Conservation (phyloP, 75 land plant species). For the Selaginella tamariscina region DNA sequence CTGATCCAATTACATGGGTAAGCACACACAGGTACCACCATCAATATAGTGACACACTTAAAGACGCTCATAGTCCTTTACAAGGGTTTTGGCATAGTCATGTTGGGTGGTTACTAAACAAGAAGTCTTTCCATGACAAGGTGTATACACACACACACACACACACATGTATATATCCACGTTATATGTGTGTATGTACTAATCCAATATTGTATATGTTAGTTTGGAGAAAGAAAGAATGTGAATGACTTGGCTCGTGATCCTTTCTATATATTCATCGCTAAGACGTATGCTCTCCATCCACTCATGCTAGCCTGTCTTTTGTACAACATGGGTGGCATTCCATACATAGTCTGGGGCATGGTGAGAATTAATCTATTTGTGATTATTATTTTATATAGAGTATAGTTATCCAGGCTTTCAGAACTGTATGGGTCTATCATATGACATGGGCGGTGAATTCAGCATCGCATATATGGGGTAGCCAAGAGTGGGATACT, state of each 20-base stretch:
- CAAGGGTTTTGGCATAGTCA: conserved; percentile 84
- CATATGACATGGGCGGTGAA: conserved; percentile 11
- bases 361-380: background rate
- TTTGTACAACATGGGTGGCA: background rate
- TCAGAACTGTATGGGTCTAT: conserved; percentile 6
- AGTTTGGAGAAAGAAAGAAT: background rate
- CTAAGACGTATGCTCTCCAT: background rate
- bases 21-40: conserved; percentile 83
- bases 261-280: background rate
- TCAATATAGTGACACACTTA: conserved; percentile 57
- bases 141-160: no score
- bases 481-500: conserved; percentile 9
- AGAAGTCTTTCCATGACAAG: conserved; percentile 6
- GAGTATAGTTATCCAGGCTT: background rate
- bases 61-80: conserved; percentile 65
- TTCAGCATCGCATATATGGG: conserved; percentile 7
- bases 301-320: background rate
- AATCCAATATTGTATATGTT: no score
- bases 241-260: background rate
- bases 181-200: no score
- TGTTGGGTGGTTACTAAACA: conserved; percentile 68
- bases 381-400: background rate
- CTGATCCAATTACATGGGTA: conserved; percentile 74
- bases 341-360: conserved; percentile 5
- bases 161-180: no score